phyloP scores from a whole-genome alignment of 352 stramenopile genomes.

The Pythium rhizo-oryzae region DNA sequence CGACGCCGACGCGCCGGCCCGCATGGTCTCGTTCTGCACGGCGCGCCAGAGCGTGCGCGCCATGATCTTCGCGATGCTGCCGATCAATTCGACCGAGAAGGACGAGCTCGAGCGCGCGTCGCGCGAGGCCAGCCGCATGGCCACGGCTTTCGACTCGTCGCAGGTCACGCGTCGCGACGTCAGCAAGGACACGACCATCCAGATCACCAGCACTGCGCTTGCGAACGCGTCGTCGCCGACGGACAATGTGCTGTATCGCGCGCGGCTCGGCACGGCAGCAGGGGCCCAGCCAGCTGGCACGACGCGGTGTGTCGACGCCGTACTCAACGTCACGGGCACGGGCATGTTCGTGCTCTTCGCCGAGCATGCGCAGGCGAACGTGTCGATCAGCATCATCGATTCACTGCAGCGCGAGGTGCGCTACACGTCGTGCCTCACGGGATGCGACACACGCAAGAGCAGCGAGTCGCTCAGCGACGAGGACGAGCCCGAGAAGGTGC shows the following conservation, averaged over 20 bases:
- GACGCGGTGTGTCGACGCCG: conserved; percentile 21
- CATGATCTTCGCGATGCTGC: conserved; percentile 18
- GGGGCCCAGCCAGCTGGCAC: not conserved
- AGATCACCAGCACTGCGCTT: not conserved
- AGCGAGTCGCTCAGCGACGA: conserved; percentile 7
- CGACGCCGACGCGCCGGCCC: not conserved
- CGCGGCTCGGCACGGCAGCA: not conserved
- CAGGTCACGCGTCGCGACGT: conserved; percentile 8
- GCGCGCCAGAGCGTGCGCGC: not conserved
- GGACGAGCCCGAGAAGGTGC: not conserved
- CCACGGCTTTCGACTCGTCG: conserved; percentile 12
- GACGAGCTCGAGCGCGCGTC: conserved; percentile 5
- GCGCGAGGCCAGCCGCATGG: conserved; percentile 14
- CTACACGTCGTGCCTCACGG: conserved; percentile 21
- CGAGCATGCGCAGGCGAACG: conserved; percentile 30
- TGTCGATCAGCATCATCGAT: conserved; percentile 17
- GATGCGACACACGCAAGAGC: conserved; percentile 4
- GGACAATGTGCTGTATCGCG: conserved; percentile 4
- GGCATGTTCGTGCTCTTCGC: conserved; percentile 33
- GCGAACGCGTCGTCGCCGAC: not conserved
- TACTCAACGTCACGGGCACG: conserved; percentile 13
- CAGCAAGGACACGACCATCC: not conserved
- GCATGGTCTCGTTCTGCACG: conserved; percentile 14
- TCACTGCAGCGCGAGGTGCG: conserved; percentile 6
- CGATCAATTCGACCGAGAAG: conserved; percentile 10